phyloP scores from a whole-genome alignment of 1,139 yeast genomes.

The Suhomyces anneliseae region DNA sequence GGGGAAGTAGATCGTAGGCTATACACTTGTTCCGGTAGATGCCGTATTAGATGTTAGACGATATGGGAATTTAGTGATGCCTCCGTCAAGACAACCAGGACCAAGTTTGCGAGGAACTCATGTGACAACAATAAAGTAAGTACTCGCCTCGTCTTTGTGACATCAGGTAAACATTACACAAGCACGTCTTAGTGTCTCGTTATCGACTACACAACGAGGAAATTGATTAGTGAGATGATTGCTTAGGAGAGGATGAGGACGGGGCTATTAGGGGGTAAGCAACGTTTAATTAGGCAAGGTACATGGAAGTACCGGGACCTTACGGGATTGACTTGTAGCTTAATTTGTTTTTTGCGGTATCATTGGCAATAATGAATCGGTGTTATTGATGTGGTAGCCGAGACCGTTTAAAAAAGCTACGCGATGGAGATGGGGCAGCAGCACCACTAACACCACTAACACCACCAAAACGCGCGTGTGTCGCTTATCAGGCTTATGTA shows the following conservation, averaged over 20 bases:
- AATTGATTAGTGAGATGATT: neutral
- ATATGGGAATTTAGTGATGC: neutral
- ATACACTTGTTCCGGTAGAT: neutral
- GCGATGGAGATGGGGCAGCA: no score
- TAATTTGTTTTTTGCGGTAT: no score
- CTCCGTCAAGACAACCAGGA: constrained; percentile 5
- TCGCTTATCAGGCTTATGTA: no score
- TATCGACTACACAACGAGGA: neutral
- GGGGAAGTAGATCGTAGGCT: no score
- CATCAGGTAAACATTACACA: constrained; percentile 3
- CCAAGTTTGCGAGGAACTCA: neutral
- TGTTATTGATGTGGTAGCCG: no score
- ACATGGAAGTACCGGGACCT: no score
- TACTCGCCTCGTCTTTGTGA: constrained; percentile 1
- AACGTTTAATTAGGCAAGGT: no score
- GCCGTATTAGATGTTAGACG: neutral
- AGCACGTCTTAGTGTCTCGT: neutral
- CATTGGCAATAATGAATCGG: no score
- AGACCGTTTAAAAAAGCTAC: no score
- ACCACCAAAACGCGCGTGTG: no score
- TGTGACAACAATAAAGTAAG: constrained; percentile 1
- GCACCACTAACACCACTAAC: no score
- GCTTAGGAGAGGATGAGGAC: neutral
- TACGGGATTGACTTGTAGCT: no score
- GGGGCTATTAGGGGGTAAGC: neutral